Base-by-base conservation (phyloP, 495 filamentous ascomycete species). In the Beverwykella pulmonaria region DNA sequence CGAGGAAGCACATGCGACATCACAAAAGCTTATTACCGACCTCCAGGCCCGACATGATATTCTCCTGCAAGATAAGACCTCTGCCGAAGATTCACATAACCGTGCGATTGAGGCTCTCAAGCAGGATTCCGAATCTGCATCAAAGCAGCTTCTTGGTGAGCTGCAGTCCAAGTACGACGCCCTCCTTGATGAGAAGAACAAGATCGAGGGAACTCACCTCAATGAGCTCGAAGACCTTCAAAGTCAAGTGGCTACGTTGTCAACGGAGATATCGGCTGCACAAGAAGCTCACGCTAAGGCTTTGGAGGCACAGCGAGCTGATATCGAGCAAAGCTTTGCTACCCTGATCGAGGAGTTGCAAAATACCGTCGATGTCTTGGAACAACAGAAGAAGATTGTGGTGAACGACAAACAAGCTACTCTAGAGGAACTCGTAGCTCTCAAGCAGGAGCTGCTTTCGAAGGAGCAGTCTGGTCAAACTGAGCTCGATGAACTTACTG, bases 21-120 rank as follows among this genome's bases (percentile, higher is more conserved):
- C 65, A 7, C 25, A 41, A 27, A 62, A 29, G 1, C 32, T 62
- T 30, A 49, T 68, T 19, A 20, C 27, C 65, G 65, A 68, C 50
- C 58, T 68, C 1, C 65, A 68, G 39, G 65, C 49, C 20, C 58
- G 59, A 4, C 50, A 57, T 19, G 57, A 68, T 32, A 57, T 26
- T 41, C 58, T 68, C 19, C 20, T 61, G 34, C 20, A 58, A 39
- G 65, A 68, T 30, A 68, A 68, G 41, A 50, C 39, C 20, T 48
- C 69, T 52, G 68, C 63, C n/a, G 62, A 70, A 53, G 68, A 70
- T 25, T 62, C 56, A 4, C 68, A 70, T 29, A 59, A 10, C 25
- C 57, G 57, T 53, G 68, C 68, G 1, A 57, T 67, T 59, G 63
- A 67, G 10, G 47, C 64, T 39, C 22, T 71, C 25, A 59, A 68